These are phyloP conservation scores for Globisporangium uncinulatum DNA, from an alignment of 352 stramenopile species.

Conservation along the genomic window DNA sequence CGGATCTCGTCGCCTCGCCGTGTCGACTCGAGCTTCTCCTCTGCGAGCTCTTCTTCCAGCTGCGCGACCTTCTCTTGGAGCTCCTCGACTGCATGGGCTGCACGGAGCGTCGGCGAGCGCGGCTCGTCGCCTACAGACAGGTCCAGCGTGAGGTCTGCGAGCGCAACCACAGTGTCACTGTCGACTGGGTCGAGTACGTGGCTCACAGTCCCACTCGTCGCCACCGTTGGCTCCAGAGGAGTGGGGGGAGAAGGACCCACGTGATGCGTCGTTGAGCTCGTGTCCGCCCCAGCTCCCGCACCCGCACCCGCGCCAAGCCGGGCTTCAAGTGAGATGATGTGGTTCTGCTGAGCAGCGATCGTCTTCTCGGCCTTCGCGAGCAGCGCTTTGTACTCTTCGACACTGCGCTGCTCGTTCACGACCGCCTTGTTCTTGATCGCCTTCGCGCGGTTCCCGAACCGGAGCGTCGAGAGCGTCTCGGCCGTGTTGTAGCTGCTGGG, in stretches of 20 bases:
- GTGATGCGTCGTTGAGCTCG: not conserved
- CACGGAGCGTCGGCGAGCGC: constrained; percentile 45
- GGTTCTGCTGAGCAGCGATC: constrained; percentile 72
- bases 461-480: constrained; percentile 91
- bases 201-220: not conserved
- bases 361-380: constrained; percentile 79
- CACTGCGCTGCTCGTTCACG: constrained; percentile 89
- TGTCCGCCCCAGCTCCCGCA: not conserved
- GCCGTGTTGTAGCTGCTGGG: constrained; percentile 85
- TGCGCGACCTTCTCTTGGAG: constrained; percentile 63
- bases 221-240: constrained; percentile 1
- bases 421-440: constrained; percentile 94
- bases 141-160: constrained; percentile 23
- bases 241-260: not conserved
- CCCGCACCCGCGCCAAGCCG: constrained; percentile 22
- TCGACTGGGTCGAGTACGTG: not conserved
- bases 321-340: constrained; percentile 80
- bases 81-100: constrained; percentile 53
- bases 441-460: constrained; percentile 91
- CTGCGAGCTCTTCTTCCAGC: constrained; percentile 70
- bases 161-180: constrained; percentile 2
- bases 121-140: constrained; percentile 13
- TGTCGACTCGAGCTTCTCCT: constrained; percentile 77
- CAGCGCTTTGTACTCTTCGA: constrained; percentile 88
- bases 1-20: constrained; percentile 73